Conservation (phyloP, 1,284 basidiomycete species). For the Ustilago xerochloae region DNA sequence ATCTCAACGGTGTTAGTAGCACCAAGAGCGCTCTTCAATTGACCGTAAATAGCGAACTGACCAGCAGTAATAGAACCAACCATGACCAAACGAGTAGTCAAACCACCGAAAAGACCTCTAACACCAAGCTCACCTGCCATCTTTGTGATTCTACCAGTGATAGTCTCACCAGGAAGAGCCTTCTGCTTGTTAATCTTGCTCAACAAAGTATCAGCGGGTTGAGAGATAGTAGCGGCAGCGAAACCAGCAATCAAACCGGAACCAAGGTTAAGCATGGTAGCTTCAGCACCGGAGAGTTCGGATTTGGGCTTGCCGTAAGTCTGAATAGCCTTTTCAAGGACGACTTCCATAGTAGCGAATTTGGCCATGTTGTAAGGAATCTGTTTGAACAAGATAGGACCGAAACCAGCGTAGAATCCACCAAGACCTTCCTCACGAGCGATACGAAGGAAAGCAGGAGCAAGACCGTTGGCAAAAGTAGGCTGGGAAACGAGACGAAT, state of each 20-base stretch:
- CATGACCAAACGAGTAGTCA: constrained; percentile 68
- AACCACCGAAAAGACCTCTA: constrained; percentile 72
- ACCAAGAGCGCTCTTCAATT: constrained; percentile 71
- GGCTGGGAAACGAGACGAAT: constrained; percentile 68
- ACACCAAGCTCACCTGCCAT: constrained; percentile 71
- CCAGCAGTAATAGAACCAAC: constrained; percentile 73
- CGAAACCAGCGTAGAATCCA: constrained; percentile 71
- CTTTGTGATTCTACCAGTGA: constrained; percentile 71
- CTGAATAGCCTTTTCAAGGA: constrained; percentile 71
- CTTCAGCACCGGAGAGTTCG: constrained; percentile 65
- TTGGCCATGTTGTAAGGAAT: constrained; percentile 71
- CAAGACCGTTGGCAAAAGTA: constrained; percentile 66
- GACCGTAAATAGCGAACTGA: constrained; percentile 70
- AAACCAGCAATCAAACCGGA: constrained; percentile 68
- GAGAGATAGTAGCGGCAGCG: constrained; percentile 67
- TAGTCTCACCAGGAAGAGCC: constrained; percentile 72
- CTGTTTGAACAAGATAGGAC: constrained; percentile 68
- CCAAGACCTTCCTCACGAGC: constrained; percentile 65
- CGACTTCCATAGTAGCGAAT: constrained; percentile 69
- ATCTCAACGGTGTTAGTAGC: constrained; percentile 70
- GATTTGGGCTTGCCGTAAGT: constrained; percentile 72
- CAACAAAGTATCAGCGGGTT: constrained; percentile 69
- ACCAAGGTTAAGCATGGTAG: constrained; percentile 65
- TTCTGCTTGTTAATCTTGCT: constrained; percentile 75
- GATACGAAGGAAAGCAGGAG: constrained; percentile 64